phyloP scores from a whole-genome alignment of 441 rosid genomes.

The Rhodomyrtus psidioides region DNA sequence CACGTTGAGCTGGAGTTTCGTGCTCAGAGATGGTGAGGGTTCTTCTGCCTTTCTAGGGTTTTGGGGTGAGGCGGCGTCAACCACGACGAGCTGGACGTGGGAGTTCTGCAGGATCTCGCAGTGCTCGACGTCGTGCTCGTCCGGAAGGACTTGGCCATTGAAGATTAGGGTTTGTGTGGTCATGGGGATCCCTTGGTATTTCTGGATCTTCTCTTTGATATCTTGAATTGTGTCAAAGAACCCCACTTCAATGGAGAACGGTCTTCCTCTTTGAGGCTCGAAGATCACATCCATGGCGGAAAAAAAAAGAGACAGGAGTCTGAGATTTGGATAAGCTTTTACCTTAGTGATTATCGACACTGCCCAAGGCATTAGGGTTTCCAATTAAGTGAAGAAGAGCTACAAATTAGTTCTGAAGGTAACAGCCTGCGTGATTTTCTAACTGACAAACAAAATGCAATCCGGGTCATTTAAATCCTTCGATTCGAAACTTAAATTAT shows the following conservation, averaged over 20 bases:
- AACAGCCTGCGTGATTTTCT: not conserved
- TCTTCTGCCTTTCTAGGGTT: conserved; percentile 24
- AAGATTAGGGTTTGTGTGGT: conserved; percentile 50
- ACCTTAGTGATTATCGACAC: not conserved
- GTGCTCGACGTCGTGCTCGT: conserved; percentile 46
- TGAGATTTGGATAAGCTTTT: not conserved
- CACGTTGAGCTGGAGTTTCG: conserved; percentile 29
- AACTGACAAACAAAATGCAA: not conserved
- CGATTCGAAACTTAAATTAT: not conserved
- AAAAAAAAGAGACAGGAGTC: not conserved
- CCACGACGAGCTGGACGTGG: conserved; percentile 40
- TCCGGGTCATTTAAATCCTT: not conserved
- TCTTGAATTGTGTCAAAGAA: conserved; percentile 65
- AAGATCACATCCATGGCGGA: conserved; percentile 56
- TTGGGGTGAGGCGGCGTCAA: conserved; percentile 4
- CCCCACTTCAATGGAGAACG: conserved; percentile 65
- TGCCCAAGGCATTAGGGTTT: not conserved
- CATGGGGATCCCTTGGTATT: conserved; percentile 54
- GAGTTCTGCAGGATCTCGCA: conserved; percentile 58
- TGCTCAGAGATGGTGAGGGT: conserved; percentile 5
- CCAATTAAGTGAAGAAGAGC: not conserved
- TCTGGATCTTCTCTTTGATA: conserved; percentile 67
- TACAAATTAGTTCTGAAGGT: not conserved
- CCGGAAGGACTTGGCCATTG: conserved; percentile 56
- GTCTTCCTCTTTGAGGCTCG: conserved; percentile 34